These are phyloP conservation scores for Sordariomycetes sp. DNA, from an alignment of 2,329 filamentous ascomycete species.

Conservation along the genomic window DNA sequence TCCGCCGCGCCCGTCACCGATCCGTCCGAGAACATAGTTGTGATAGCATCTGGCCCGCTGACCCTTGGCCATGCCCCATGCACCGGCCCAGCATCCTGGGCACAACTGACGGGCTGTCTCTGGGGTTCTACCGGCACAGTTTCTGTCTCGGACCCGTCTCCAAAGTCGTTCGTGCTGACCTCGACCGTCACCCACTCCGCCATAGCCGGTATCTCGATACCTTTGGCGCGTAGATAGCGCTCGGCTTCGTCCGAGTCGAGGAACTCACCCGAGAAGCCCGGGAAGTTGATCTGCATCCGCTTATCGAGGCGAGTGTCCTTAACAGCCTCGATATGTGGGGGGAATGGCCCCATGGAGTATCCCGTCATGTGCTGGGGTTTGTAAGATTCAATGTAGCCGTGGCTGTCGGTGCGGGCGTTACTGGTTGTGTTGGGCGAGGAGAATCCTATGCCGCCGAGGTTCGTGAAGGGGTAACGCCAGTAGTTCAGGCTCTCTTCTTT, in stretches of 20 bases:
- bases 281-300: conserved; percentile 42
- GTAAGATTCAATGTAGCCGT: conserved; percentile 17
- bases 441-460: conserved; percentile 59
- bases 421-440: conserved; percentile 15
- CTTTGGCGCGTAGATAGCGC: conserved; percentile 56
- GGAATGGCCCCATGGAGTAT: conserved; percentile 39
- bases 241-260: conserved; percentile 72
- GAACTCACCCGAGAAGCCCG: conserved; percentile 65
- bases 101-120: too few species aligned
- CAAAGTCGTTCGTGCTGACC: conserved; percentile 35
- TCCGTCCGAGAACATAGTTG: neutral
- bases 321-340: conserved; percentile 23
- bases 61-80: neutral
- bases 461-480: conserved; percentile 52
- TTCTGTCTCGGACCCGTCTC: conserved; percentile 5
- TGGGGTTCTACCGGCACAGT: neutral
- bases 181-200: conserved; percentile 53
- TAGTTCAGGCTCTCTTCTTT: conserved; percentile 40
- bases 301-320: conserved; percentile 32
- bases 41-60: neutral
- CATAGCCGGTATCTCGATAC: conserved; percentile 51
- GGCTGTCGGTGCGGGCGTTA: conserved; percentile 19
- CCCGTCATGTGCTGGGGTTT: conserved; percentile 14
- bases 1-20: conserved; percentile 1
- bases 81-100: neutral